These are phyloP conservation scores for Tetracladium setigerum DNA, from an alignment of 495 filamentous ascomycete species.

Conservation along the genomic window DNA sequence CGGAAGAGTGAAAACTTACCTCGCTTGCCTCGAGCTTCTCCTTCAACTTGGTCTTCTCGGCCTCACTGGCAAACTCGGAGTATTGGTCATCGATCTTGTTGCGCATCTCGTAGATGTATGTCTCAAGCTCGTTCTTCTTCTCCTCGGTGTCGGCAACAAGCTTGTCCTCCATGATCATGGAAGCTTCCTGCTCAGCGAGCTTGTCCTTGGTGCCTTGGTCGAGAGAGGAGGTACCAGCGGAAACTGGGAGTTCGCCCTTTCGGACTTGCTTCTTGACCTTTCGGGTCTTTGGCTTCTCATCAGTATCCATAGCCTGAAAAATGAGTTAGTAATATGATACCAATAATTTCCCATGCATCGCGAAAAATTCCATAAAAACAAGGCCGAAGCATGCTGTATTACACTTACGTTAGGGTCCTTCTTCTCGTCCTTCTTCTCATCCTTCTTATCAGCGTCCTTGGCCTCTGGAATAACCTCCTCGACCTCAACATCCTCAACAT, in stretches of 20 bases:
- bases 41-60: constrained; percentile 82
- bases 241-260: constrained; percentile 91
- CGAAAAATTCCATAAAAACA: constrained; percentile 43
- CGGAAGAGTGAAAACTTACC: constrained; percentile 45
- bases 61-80: constrained; percentile 78
- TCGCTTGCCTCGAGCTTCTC: constrained; percentile 73
- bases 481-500: constrained; percentile 95
- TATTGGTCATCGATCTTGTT: constrained; percentile 91
- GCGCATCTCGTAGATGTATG: constrained; percentile 90
- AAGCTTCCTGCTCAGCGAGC: constrained; percentile 68
- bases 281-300: constrained; percentile 75
- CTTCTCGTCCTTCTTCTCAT: constrained; percentile 52
- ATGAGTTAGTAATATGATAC: constrained; percentile 13
- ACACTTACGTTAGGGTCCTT: constrained; percentile 52
- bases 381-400: background rate
- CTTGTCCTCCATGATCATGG: constrained; percentile 98
- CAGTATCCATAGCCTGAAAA: constrained; percentile 85
- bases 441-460: constrained; percentile 35
- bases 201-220: constrained; percentile 58
- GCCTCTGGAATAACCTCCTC: constrained; percentile 83
- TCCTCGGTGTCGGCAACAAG: constrained; percentile 96
- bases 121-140: constrained; percentile 99
- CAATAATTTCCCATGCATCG: constrained; percentile 7
- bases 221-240: constrained; percentile 70
- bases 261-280: constrained; percentile 99